Conservation (phyloP, 352 stramenopile species). For the Phytopythium vexans region DNA sequence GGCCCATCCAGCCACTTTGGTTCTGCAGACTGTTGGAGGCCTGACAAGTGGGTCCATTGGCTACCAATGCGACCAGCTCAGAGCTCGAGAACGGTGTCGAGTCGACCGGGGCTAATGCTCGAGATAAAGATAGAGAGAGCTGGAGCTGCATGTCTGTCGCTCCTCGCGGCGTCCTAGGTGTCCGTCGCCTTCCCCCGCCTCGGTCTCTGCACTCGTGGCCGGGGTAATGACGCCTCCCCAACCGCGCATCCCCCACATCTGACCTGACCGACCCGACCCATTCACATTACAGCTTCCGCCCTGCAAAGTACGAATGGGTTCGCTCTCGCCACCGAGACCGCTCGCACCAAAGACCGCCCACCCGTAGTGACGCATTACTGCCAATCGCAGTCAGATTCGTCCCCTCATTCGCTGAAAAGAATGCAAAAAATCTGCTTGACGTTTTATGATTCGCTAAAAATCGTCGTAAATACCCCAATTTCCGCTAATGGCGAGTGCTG, state of each 20-base stretch:
- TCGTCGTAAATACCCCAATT: background rate
- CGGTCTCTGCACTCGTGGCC: too few relatives aligned
- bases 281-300: background rate
- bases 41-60: too few relatives aligned
- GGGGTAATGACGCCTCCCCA: too few relatives aligned
- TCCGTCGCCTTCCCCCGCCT: background rate
- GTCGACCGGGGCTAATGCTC: too few relatives aligned
- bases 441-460: background rate
- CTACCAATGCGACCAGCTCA: too few relatives aligned
- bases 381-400: background rate
- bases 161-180: too few relatives aligned
- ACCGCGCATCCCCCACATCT: too few relatives aligned
- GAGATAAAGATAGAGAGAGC: too few relatives aligned
- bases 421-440: background rate
- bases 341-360: background rate
- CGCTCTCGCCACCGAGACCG: background rate
- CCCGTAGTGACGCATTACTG: background rate
- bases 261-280: conserved; percentile 1
- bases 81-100: too few relatives aligned
- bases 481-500: background rate
- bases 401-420: conserved; percentile 3
- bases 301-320: conserved; percentile 8
- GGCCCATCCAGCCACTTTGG: too few relatives aligned
- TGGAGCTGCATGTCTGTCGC: too few relatives aligned
- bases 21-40: too few relatives aligned